Evolutionary conservation across 75 land plant species (phyloP), one percentile per base, ranked within the genome.

Genomic region (Sequoia sempervirens): DNA sequence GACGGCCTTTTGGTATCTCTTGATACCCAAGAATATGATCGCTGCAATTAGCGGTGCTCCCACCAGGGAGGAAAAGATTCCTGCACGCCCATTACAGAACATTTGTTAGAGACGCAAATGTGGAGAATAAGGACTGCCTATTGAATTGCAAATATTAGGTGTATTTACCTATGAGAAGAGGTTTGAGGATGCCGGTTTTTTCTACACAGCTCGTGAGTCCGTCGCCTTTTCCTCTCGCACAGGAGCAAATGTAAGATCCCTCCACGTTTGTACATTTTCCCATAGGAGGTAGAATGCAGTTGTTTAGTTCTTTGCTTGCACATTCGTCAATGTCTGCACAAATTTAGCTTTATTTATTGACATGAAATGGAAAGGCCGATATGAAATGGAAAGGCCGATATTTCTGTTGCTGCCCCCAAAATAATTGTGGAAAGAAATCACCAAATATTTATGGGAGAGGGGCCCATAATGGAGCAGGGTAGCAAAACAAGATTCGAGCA

Each of bases 311-410:
- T 2, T 13, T 3, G 12, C 14, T 70, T 2, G 37, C 32, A 70
- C 73, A 70, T 32, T 70, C 73, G 73, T 70, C 73, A 30, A 70
- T 70, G 73, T 70, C 73, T 70, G 73, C 73, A 70, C 32, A 70
- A 13, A 5, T 23, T 61, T 61, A 61, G 28, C 66, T 1, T 6
- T 26, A 5, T 28, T 61, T 23, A 61, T 61, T 30, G 14, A 70
- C 73, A 32, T 70, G 12, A 28, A 70, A 70, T 50, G 15, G 53
- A 14, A 50, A 50, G 15, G 9, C 50, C 12, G 6, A 45, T 0
- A 47, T 47, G 12, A 28, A 70, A 70, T 50, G 15, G 53, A 14
- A 50, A 50, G 15, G 9, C 50, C 12, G 6, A 45, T 0, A 47
- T 47, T 47, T 50, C 53, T 50, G 53, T 50, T 50, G 2, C 0